Percentiles rank a stretch among this genome's conserved stretches.
phyloP scores from a whole-genome alignment of 495 filamentous ascomycete species.

The Neurospora tetraspora region DNA sequence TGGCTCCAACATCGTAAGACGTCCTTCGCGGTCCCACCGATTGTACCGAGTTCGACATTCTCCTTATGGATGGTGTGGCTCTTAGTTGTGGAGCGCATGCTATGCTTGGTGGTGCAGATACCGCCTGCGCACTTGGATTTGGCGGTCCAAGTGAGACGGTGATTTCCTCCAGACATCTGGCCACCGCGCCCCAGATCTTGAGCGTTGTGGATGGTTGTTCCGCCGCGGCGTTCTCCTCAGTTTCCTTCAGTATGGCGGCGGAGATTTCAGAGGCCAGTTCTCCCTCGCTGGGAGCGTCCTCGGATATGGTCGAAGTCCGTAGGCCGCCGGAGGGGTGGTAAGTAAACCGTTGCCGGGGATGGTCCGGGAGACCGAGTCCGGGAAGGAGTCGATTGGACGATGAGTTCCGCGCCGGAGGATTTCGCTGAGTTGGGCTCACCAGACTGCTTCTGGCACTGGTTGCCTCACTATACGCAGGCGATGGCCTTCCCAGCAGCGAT shows the following conservation, averaged over 20 bases:
- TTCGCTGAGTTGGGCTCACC: neutral
- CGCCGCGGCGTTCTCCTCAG: neutral
- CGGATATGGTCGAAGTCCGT: neutral
- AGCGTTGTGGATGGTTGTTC: neutral
- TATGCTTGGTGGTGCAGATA: neutral
- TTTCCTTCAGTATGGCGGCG: neutral
- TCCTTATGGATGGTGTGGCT: neutral
- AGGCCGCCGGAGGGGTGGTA: neutral
- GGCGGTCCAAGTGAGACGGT: neutral
- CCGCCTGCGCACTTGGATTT: neutral
- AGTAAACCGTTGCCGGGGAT: neutral
- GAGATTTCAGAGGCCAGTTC: neutral
- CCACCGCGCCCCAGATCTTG: slow-evolving; percentile 2
- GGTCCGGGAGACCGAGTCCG: neutral
- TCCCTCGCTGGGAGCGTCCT: neutral
- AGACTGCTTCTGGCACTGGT: neutral
- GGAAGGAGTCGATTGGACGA: neutral
- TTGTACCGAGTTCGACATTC: neutral
- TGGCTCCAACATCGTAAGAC: neutral
- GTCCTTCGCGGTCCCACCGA: neutral
- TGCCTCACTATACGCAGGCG: neutral
- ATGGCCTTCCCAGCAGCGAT: neutral
- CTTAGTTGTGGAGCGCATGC: neutral
- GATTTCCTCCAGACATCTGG: slow-evolving; percentile 3
- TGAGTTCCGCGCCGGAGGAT: neutral